phyloP scores from a whole-genome alignment of 2,329 filamentous ascomycete species.

The Nemania bipapillata region DNA sequence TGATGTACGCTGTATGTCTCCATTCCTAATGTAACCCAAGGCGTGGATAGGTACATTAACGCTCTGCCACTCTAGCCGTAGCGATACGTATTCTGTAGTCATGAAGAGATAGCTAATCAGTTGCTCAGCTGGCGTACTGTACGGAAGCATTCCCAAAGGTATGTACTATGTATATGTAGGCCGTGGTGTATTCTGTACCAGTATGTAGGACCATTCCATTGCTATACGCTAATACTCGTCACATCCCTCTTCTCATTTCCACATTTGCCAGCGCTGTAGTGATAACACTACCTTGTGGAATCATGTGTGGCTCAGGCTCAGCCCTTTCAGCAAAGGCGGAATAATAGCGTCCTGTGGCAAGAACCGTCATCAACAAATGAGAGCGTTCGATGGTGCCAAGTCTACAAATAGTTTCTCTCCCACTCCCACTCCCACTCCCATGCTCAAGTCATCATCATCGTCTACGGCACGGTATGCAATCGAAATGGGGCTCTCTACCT shows the following conservation, averaged over 20 bases:
- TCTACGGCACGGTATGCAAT: not conserved
- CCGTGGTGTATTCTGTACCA: not conserved
- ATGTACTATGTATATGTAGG: no score
- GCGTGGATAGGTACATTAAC: not conserved
- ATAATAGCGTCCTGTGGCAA: not conserved
- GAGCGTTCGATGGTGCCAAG: not conserved
- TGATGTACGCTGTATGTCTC: not conserved
- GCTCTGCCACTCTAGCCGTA: not conserved
- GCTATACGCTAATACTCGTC: not conserved
- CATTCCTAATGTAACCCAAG: slow-evolving; percentile 18
- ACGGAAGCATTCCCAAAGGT: not conserved
- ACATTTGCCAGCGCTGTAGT: slow-evolving; percentile 1
- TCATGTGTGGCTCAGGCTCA: slow-evolving; percentile 17
- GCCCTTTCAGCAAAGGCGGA: not conserved
- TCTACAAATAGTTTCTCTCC: not conserved
- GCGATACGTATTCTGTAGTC: not conserved
- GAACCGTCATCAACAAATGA: slow-evolving; percentile 8
- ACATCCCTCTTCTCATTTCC: slow-evolving; percentile 1
- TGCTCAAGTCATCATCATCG: not conserved
- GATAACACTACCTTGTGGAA: not conserved
- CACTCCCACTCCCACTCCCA: no score
- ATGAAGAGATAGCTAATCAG: slow-evolving; percentile 1
- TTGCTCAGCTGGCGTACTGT: not conserved
- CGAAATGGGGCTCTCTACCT: not conserved
- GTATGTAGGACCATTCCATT: not conserved